phyloP scores from a whole-genome alignment of 768 basidiomycete genomes.

The Xanthoconium stramineum region DNA sequence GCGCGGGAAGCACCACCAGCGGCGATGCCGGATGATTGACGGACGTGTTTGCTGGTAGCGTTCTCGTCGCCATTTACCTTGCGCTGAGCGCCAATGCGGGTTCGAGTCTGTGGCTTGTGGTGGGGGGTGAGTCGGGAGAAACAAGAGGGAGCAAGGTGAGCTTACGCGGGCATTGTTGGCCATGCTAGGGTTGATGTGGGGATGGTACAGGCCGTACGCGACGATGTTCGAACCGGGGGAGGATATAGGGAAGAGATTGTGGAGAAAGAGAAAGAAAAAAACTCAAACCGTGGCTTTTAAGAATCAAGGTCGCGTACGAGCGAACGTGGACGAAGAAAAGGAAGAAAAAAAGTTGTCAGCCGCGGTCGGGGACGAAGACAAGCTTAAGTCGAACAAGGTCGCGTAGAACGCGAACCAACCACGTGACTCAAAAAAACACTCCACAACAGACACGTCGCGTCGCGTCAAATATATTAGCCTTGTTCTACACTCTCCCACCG shows the following conservation, averaged over 20 bases:
- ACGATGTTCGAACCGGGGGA: constrained; percentile 10
- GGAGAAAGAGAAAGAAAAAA: constrained; percentile 31
- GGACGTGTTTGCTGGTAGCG: constrained; percentile 62
- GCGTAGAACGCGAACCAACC: constrained; percentile 37
- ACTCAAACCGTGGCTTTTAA: constrained; percentile 24
- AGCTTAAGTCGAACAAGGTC: constrained; percentile 21
- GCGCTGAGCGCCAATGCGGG: constrained; percentile 61
- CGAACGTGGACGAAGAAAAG: constrained; percentile 18
- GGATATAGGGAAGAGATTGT: constrained; percentile 28
- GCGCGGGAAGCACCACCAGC: constrained; percentile 49
- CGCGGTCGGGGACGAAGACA: constrained; percentile 30
- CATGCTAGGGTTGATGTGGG: constrained; percentile 38
- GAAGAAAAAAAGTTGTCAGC: constrained; percentile 32
- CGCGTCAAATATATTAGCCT: neutral
- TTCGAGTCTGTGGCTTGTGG: constrained; percentile 62
- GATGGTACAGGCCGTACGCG: constrained; percentile 26
- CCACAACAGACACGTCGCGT: constrained; percentile 37
- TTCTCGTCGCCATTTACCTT: constrained; percentile 75
- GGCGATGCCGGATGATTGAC: constrained; percentile 54
- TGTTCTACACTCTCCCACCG: constrained; percentile 34
- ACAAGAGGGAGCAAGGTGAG: constrained; percentile 3
- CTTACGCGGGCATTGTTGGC: constrained; percentile 61
- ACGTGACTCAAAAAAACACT: constrained; percentile 37
- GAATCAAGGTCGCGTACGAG: constrained; percentile 23
- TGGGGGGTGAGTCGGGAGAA: constrained; percentile 1